Base-by-base conservation (phyloP, 2,329 filamentous ascomycete species). In the Stemphylium vesicarium region DNA sequence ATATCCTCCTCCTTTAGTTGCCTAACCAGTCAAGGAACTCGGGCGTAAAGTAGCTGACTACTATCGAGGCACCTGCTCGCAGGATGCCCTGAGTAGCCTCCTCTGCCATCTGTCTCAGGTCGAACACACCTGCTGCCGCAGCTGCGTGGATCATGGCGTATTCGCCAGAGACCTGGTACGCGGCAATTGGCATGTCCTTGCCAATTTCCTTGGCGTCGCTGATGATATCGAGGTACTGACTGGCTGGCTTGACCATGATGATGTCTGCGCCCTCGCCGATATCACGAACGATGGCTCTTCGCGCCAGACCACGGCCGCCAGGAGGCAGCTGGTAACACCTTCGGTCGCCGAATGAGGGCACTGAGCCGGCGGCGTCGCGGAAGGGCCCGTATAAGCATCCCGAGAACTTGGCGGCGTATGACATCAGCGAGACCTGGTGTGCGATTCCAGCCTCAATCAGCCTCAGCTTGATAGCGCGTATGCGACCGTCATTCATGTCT, bases 181-280 rank as follows among this genome's bases (percentile, higher is more conserved):
- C 94, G 1, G 95, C 94, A 32, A 99, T 84, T 2, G 95, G 95
- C 76, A 98, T 83, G 75, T 98, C 92, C 73, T 88, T 89, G 55
- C 91, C 94, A 49, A 98, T 84, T 49, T 97, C 92, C 81, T 96
- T 98, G 48, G 95, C 95, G 72, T 99, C 95, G 64, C 91, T 92
- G 75, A 99, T 98, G 69, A 99, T 96, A 77, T 99, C 95, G 40
- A 99, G 84, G 75, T 96, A 99, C 76, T 94, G 92, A 68, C 90
- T 90, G 9, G 95, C 95, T 2, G 95, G 95, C 83, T 99, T 99
- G 59, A 99, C 95, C 94, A 99, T 97, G 78, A 99, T 96, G 65
- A 97, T 92, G 71, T 99, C 95, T 16, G 95, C 95, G 22, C 95
- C 95, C 78, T 99, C 95, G 61, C 84, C 84, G 64, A 99, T 94